Evolutionary conservation across 1,284 basidiomycete species (phyloP).

Genomic region (Schizophyllum commune): DNA sequence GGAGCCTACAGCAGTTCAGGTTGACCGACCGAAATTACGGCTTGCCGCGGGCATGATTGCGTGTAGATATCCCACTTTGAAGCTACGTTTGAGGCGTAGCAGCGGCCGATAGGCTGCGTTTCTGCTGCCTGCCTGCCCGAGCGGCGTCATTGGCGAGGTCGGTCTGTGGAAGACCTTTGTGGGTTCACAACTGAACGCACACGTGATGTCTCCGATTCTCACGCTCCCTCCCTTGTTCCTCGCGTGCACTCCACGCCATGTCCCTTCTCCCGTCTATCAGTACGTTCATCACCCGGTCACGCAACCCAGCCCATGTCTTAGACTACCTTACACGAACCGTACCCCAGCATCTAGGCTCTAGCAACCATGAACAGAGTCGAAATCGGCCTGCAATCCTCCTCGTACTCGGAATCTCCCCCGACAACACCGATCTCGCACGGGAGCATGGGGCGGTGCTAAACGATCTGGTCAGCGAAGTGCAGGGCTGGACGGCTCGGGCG

Average conservation of each 20-base stretch:
- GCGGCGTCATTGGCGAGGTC: too few relatives aligned
- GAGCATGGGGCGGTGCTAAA: neutral
- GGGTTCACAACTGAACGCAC: too few relatives aligned
- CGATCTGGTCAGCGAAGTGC: neutral
- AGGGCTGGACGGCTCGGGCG: neutral
- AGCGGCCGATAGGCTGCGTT: too few relatives aligned
- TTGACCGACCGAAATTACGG: too few relatives aligned
- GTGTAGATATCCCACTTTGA: too few relatives aligned
- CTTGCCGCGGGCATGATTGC: too few relatives aligned
- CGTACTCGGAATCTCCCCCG: neutral
- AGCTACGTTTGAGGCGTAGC: too few relatives aligned
- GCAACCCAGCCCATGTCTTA: neutral
- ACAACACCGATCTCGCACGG: neutral
- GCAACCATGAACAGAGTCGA: neutral
- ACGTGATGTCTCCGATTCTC: too few relatives aligned
- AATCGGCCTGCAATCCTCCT: neutral
- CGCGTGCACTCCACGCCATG: neutral
- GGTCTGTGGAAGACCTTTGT: too few relatives aligned
- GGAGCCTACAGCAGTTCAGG: too few relatives aligned
- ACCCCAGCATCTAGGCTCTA: neutral
- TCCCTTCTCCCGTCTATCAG: neutral
- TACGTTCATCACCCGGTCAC: neutral
- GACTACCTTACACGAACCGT: neutral
- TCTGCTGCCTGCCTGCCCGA: too few relatives aligned
- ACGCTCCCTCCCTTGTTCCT: too few relatives aligned